A percentile compares a stretch with the other conserved stretches of the same genome.
Evolutionary conservation across 805 yeast species (phyloP).

Genomic region (Nakazawaea anatomiae): DNA sequence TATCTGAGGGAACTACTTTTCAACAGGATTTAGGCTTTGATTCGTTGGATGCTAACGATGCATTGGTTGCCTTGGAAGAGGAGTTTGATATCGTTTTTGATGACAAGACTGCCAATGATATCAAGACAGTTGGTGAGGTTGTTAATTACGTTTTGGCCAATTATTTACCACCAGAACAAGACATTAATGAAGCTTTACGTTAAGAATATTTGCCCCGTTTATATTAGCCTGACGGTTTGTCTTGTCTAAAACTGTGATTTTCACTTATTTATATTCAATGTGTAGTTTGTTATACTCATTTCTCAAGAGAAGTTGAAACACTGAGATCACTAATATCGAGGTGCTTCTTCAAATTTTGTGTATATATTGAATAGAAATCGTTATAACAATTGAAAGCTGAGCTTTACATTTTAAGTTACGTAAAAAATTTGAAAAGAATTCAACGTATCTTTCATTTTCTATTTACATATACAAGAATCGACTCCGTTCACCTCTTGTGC

Average conservation of each 20-base stretch:
- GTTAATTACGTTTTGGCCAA: slow-evolving; percentile 43
- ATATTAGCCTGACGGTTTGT: no score
- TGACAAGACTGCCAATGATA: slow-evolving; percentile 46
- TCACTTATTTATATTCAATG: neutral
- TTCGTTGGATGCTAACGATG: slow-evolving; percentile 92
- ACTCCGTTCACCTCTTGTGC: neutral
- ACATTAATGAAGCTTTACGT: slow-evolving; percentile 30
- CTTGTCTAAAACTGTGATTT: neutral
- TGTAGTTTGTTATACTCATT: no score
- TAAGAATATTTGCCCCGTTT: slow-evolving; percentile 9
- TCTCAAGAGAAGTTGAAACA: no score
- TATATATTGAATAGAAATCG: neutral
- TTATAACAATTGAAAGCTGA: neutral
- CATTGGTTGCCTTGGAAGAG: slow-evolving; percentile 94
- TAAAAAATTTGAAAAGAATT: no score
- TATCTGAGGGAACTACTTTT: slow-evolving; percentile 39
- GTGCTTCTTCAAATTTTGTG: neutral
- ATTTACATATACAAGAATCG: no score
- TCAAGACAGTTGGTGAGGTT: slow-evolving; percentile 56
- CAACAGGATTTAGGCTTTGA: slow-evolving; percentile 80
- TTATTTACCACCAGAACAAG: slow-evolving; percentile 27
- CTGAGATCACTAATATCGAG: no score
- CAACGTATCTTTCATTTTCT: no score
- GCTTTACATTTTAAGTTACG: no score
- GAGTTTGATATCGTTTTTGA: slow-evolving; percentile 37